Percentiles rank a stretch among this genome's conserved stretches.
phyloP scores from a whole-genome alignment of 129 eudicot genomes.

The Artemisia tridentata region DNA sequence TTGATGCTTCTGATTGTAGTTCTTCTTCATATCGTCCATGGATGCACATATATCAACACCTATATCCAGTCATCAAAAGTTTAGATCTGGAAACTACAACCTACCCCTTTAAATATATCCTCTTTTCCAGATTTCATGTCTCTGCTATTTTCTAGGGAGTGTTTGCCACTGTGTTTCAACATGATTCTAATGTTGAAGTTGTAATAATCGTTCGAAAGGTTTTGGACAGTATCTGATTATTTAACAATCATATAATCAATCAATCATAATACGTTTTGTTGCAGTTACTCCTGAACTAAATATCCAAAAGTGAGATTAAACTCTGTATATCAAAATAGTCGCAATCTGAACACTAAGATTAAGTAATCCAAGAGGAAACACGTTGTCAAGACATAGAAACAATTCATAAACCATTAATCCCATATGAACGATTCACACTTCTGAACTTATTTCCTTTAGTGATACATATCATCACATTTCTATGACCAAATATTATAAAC shows the following conservation, averaged over 20 bases:
- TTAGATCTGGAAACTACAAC: background rate
- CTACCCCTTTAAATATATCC: background rate
- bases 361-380: background rate
- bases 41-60: slow-evolving; percentile 24
- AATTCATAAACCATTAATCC: slow-evolving; percentile 2
- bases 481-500: too few relatives aligned
- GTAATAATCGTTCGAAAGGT: too few relatives aligned
- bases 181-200: too few relatives aligned
- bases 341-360: too few relatives aligned
- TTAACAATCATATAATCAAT: too few relatives aligned
- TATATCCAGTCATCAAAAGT: slow-evolving; percentile 17
- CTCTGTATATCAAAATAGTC: too few relatives aligned
- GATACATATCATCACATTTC: background rate
- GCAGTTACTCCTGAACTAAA: too few relatives aligned
- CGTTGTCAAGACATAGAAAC: background rate
- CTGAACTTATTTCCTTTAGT: background rate
- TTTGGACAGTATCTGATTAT: too few relatives aligned
- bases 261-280: too few relatives aligned
- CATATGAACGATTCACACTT: background rate
- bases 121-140: background rate
- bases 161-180: too few relatives aligned
- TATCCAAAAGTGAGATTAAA: too few relatives aligned
- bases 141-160: too few relatives aligned
- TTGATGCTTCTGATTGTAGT: slow-evolving; percentile 43
- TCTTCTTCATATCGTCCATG: slow-evolving; percentile 32